Base-by-base conservation (phyloP, 805 yeast genomes). In the Saturnispora galanensis region DNA sequence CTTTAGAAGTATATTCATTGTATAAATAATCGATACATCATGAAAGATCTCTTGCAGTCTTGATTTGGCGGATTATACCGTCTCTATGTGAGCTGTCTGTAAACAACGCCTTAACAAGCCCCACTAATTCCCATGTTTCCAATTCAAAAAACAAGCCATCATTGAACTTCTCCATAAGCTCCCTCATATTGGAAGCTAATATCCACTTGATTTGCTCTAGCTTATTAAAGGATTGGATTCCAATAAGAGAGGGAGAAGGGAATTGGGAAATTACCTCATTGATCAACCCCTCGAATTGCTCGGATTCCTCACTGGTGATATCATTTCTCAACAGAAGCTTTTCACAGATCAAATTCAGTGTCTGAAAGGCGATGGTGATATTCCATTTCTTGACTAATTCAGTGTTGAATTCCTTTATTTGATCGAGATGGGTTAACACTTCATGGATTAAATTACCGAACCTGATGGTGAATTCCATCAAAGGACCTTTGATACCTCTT, bases 101-200 rank as follows among this genome's bases (percentile, higher is more conserved):
- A 51, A 74, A 76, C 40, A 73, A 60, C 35, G 70, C 63, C 45
- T 65, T 53, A 5, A 76, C 59, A 44, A 75, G 53, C 10, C 53
- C 44, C 7, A 68, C 59, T 45, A 76, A 54, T 51, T 76, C 81
- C 10, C 60, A 58, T 0, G 79, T 74, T 18, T 65, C 63, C 35
- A 73, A 59, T 45, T 73, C 77, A 49, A 63, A 74, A 39, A 72
- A 66, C 32, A 68, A 73, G 5, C 79, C 80, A 50, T 72, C 71
- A 56, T 72, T 73, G 50, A 76, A 76, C 40, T 63, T 52, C 13
- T 66, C 72, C 60, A 74, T 63, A 37, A 75, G 76, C 35, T 65
- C 70, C 34, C 62, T 67, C 51, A 76, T 61, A 49, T 68, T 74
- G 9, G 52, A 51, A 3, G 50, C 48, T 37, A 65, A 42, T 5